Percentiles rank a stretch among this genome's conserved stretches.
Evolutionary conservation across 441 rosid genomes (phyloP).

Genomic region (Monsonia emarginata): DNA sequence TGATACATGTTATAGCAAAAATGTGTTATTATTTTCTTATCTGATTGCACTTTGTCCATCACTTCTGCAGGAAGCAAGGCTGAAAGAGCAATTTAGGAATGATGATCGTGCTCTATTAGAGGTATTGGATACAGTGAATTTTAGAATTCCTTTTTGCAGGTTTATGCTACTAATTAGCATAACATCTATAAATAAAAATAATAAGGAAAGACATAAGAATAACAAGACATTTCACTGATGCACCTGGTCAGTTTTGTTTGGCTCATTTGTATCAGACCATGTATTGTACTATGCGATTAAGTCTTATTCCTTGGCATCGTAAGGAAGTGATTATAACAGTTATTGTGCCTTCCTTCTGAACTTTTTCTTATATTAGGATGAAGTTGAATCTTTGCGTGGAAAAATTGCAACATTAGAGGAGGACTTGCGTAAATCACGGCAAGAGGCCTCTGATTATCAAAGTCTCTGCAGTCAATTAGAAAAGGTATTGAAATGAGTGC

Average conservation of each 20-base stretch:
- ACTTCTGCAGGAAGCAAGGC: constrained; percentile 46
- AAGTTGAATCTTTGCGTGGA: constrained; percentile 47
- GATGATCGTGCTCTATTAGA: constrained; percentile 41
- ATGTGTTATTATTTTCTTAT: not conserved
- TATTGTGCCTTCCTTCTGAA: constrained; percentile 11
- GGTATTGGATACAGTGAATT: constrained; percentile 28
- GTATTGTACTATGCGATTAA: not conserved
- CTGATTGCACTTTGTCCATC: constrained; percentile 1
- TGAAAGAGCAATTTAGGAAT: constrained; percentile 39
- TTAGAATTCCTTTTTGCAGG: not conserved
- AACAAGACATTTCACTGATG: not conserved
- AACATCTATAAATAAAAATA: not conserved
- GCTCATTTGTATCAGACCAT: not conserved
- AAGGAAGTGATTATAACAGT: not conserved
- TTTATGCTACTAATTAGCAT: not conserved
- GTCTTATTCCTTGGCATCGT: not conserved
- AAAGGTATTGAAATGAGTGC: constrained; percentile 40
- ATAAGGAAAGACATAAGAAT: not conserved
- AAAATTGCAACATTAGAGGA: constrained; percentile 68
- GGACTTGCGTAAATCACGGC: constrained; percentile 63
- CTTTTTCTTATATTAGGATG: constrained; percentile 48
- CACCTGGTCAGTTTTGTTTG: not conserved
- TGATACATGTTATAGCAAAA: not conserved
- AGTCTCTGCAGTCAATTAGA: constrained; percentile 51
- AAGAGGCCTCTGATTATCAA: constrained; percentile 52